A percentile compares a stretch with the other conserved stretches of the same genome.
Conservation (phyloP, 2,329 filamentous ascomycete genomes). For the Monilinia laxa region DNA sequence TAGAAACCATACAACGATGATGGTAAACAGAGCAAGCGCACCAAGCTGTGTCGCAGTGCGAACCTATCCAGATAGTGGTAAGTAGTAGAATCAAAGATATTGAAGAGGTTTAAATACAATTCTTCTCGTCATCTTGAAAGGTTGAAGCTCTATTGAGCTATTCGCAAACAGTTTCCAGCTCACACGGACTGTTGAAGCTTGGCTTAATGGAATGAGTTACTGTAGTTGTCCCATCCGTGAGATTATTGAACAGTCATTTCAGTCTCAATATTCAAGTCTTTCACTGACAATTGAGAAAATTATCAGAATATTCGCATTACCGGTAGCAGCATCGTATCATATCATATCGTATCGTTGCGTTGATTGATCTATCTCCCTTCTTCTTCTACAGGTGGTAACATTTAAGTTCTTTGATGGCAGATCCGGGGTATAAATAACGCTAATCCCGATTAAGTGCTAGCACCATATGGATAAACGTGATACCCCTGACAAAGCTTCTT, state of each 20-base stretch:
- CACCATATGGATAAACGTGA: too few relatives aligned
- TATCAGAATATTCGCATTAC: background rate
- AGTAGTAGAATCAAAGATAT: conserved; percentile 19
- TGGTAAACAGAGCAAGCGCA: conserved; percentile 45
- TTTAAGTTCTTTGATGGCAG: conserved; percentile 5
- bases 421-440: conserved; percentile 20
- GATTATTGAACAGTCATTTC: conserved; percentile 11
- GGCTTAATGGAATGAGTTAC: conserved; percentile 12
- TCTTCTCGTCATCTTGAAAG: conserved; percentile 39
- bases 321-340: background rate
- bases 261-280: background rate
- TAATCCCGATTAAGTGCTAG: conserved; percentile 1
- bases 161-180: conserved; percentile 24
- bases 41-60: conserved; percentile 43
- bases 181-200: conserved; percentile 24
- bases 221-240: conserved; percentile 24
- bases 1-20: conserved; percentile 62
- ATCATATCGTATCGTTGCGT: too few relatives aligned
- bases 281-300: conserved; percentile 1
- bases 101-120: conserved; percentile 33
- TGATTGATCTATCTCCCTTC: too few relatives aligned
- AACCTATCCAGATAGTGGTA: conserved; percentile 42
- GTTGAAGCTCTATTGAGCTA: conserved; percentile 19
- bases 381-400: too few relatives aligned
- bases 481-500: background rate